Percentiles rank a stretch among this genome's conserved stretches.
These are phyloP conservation scores for Hamamelis virginiana DNA, from an alignment of 164 flowering plant genomes.

Conservation along the genomic window DNA sequence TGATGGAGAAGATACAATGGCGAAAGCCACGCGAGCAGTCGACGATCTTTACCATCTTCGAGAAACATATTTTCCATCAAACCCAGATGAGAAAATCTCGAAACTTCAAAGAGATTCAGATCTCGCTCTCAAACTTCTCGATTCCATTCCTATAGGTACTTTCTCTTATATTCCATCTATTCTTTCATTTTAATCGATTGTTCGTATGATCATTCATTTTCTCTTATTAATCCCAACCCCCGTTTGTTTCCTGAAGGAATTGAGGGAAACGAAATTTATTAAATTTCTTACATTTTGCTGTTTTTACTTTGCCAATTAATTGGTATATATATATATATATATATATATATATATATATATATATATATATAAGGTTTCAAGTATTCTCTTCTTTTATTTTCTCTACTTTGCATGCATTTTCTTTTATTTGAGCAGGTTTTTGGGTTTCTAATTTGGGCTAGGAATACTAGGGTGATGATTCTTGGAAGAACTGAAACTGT, in stretches of 20 bases:
- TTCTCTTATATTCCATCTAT: background rate
- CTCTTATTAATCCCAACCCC: background rate
- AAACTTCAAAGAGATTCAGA: conserved; percentile 42
- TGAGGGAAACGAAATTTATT: background rate
- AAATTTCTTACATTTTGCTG: too few species aligned
- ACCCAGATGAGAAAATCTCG: conserved; percentile 55
- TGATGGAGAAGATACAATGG: conserved; percentile 32
- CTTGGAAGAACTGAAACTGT: background rate
- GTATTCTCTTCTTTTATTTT: too few species aligned
- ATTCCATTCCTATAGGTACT: conserved; percentile 67
- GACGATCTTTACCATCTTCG: conserved; percentile 60
- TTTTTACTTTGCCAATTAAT: too few species aligned
- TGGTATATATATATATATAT: too few species aligned
- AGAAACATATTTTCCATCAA: conserved; percentile 63
- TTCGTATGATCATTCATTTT: background rate
- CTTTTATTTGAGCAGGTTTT: too few species aligned
- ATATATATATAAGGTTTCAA: too few species aligned
- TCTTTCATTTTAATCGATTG: too few species aligned
- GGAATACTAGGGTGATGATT: too few species aligned
- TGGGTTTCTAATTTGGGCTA: too few species aligned
- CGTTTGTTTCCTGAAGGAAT: background rate
- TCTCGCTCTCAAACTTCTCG: conserved; percentile 63
- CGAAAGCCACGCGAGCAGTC: conserved; percentile 37
- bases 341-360: too few species aligned
- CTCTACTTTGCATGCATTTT: too few species aligned